Percentiles rank a stretch among this genome's conserved stretches.
phyloP scores from a whole-genome alignment of 768 basidiomycete genomes.

The Dacryopinax primogenitus region DNA sequence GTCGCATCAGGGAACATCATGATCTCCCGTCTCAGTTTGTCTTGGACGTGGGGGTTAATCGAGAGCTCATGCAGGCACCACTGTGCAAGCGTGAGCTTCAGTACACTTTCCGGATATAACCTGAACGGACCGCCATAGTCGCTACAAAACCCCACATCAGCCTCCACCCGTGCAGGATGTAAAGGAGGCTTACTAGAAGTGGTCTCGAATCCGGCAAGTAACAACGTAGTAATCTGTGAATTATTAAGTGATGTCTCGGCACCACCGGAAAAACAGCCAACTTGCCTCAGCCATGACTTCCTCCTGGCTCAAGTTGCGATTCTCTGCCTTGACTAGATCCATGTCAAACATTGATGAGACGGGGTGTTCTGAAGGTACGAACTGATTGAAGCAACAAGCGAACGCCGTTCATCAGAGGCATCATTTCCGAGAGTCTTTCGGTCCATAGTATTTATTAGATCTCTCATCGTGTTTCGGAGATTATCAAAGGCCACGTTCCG shows the following conservation, averaged over 20 bases:
- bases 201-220: neutral
- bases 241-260: neutral
- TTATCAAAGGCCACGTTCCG: neutral
- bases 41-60: constrained; percentile 39
- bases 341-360: neutral
- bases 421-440: neutral
- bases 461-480: neutral
- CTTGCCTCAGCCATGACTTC: neutral
- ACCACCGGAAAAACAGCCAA: neutral
- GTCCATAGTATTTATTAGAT: neutral
- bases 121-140: neutral
- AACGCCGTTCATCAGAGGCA: neutral
- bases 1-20: constrained; percentile 33
- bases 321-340: neutral
- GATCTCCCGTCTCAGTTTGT: constrained; percentile 46
- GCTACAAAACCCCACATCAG: neutral
- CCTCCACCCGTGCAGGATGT: neutral
- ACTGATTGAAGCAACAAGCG: neutral
- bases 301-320: neutral
- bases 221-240: neutral
- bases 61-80: constrained; percentile 58
- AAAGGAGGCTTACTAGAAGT: neutral
- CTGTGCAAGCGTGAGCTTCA: neutral
- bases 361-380: neutral
- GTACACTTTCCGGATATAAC: neutral